Evolutionary conservation across 371 early-diverging fungal genomes (phyloP), one percentile per base, ranked within the genome.

Genomic region (Umbelopsis sp.): DNA sequence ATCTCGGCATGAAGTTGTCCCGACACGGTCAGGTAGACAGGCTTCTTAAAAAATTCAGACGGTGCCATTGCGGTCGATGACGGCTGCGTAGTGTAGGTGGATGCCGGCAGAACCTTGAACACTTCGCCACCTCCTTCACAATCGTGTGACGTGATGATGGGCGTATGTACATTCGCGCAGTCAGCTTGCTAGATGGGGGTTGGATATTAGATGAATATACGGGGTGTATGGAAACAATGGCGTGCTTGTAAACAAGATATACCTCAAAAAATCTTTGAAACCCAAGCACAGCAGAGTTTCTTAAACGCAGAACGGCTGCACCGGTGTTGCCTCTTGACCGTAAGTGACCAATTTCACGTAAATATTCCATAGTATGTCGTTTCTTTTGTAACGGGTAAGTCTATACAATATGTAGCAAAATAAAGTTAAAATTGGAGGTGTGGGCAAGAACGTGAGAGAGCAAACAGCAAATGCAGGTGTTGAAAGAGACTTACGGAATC

Each of bases 91-190:
- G 16, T 29, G 24, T 24, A 38, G 14, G 22, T 29, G 8, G 74
- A 64, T 35, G 71, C 66, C 0, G 73, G 76, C 18, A 76, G 70
- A 0, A 91, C 83, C 50, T 81, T 75, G 72, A 97, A 97, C 1
- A 91, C 92, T 74, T 95, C 95, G 10, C 96, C 96, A n/a, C 91
- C 97, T 12, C 96, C 97, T 73, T 97, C 97, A 79, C 97, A 97
- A 72, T 97, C 97, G 70, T 90, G 86, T 12, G 92, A 83, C 1
- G 96, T 96, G 70, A 96, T 63, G 1, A 94, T 80, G 1, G 97
- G 97, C 8, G 97, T 95, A 65, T 95, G 89, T 45, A 95, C 81
- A 52, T 92, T 88, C 4, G 89, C 71, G 70, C 94, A 96, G 62
- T 93, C 90, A 22, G 41, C 25, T 66, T 70, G 63, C 65, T 38